phyloP scores from a whole-genome alignment of 305 asterid species.

The Fraxinus floribunda region DNA sequence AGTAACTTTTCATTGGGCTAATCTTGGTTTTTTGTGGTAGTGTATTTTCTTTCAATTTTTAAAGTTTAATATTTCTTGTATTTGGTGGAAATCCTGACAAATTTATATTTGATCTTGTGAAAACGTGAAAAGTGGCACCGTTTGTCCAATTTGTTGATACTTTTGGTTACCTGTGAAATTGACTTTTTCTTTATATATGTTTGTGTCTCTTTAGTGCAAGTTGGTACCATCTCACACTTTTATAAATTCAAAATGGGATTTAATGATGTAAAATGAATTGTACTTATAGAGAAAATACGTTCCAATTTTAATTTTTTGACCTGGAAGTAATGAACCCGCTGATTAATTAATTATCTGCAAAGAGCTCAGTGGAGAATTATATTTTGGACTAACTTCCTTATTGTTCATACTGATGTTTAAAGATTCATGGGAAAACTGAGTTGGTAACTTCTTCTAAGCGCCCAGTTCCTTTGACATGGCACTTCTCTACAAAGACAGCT shows the following conservation, averaged over 20 bases:
- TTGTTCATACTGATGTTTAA: constrained; percentile 35
- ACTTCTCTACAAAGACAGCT: constrained; percentile 81
- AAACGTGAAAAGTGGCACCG: background rate
- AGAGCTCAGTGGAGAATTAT: background rate
- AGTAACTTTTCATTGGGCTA: background rate
- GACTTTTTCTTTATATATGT: constrained; percentile 1
- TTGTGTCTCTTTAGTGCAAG: constrained; percentile 10
- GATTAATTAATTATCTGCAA: constrained; percentile 15
- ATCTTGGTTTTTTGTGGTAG: constrained; percentile 13
- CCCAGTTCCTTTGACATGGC: constrained; percentile 98
- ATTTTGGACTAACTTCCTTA: constrained; percentile 13
- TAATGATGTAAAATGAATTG: background rate
- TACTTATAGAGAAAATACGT: constrained; percentile 2
- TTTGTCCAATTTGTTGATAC: background rate
- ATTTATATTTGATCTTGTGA: background rate
- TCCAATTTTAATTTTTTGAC: constrained; percentile 8
- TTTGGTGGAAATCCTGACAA: constrained; percentile 4
- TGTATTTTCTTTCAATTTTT: constrained; percentile 7
- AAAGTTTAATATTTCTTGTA: background rate
- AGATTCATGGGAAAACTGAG: constrained; percentile 99
- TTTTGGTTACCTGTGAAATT: constrained; percentile 14
- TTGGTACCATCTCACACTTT: constrained; percentile 9
- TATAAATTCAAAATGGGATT: background rate
- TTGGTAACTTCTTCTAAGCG: constrained; percentile 89
- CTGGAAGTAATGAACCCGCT: constrained; percentile 8